Percentiles rank a stretch among this genome's conserved stretches.
Conservation (phyloP, 2,329 filamentous ascomycete genomes). For the Aspergillus caelatus region DNA sequence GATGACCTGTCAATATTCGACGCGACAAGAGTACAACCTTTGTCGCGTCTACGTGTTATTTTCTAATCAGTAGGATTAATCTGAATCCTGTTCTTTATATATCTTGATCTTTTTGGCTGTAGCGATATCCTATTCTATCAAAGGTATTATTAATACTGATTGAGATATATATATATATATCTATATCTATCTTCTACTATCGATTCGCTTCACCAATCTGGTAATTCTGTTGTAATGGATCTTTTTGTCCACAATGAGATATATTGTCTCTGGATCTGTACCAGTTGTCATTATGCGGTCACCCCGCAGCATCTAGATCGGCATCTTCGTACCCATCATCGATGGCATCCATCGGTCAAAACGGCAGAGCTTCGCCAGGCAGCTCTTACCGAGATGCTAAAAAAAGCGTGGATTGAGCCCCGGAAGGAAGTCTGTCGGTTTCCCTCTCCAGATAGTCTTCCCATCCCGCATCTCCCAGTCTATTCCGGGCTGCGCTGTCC, state of each 20-base stretch:
- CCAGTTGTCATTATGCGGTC: slow-evolving; percentile 2
- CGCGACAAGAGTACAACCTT: too few relatives aligned
- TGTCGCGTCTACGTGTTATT: too few relatives aligned
- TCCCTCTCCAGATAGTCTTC: neutral
- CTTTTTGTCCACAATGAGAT: neutral
- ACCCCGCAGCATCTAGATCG: neutral
- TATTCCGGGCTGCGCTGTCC: neutral
- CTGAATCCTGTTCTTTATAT: too few relatives aligned
- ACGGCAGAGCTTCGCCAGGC: neutral
- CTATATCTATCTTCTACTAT: too few relatives aligned
- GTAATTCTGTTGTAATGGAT: slow-evolving; percentile 5
- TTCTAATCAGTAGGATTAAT: too few relatives aligned
- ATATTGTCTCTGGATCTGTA: slow-evolving; percentile 8
- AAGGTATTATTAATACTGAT: too few relatives aligned
- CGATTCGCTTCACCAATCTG: too few relatives aligned
- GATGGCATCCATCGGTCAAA: neutral
- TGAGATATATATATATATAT: too few relatives aligned
- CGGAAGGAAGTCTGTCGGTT: neutral
- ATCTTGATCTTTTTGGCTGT: too few relatives aligned
- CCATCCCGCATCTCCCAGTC: neutral
- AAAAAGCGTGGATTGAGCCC: neutral
- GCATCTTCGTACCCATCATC: neutral
- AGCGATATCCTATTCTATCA: too few relatives aligned
- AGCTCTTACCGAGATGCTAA: neutral
- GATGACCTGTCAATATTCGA: too few relatives aligned